Evolutionary conservation across 202 grass and related monocot species (phyloP).

Genomic region (Zizania palustris): DNA sequence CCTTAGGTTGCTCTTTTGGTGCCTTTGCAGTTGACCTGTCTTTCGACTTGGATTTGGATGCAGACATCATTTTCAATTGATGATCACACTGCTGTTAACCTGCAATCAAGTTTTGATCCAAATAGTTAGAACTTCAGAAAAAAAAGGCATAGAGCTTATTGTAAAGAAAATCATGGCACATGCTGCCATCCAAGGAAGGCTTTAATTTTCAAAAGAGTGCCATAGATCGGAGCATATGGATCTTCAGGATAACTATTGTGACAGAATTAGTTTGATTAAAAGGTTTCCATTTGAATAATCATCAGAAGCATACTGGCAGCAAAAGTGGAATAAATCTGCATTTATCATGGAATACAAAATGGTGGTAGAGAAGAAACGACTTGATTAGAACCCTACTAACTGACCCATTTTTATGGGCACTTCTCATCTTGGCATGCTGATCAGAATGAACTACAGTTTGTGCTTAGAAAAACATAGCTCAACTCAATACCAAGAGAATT

Average conservation of each 20-base stretch:
- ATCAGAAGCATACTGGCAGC: background rate
- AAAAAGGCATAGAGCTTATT: background rate
- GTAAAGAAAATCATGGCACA: background rate
- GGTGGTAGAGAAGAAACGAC: conserved; percentile 6
- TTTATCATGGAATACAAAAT: conserved; percentile 2
- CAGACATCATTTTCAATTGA: conserved; percentile 70
- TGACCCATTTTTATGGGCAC: background rate
- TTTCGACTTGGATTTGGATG: conserved; percentile 88
- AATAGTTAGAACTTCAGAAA: conserved; percentile 27
- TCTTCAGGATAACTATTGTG: background rate
- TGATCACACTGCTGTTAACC: conserved; percentile 29
- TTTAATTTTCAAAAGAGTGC: background rate
- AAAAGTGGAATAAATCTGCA: conserved; percentile 16
- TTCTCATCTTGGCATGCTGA: background rate
- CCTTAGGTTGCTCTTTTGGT: conserved; percentile 73
- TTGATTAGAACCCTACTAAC: background rate
- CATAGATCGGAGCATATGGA: background rate
- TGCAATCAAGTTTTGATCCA: conserved; percentile 31
- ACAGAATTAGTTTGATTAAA: background rate
- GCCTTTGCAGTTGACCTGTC: conserved; percentile 64
- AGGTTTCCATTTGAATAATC: background rate
- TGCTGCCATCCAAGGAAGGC: background rate
- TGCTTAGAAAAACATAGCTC: background rate
- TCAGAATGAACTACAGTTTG: conserved; percentile 1
- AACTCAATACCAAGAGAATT: background rate